Percentiles rank a stretch among this genome's conserved stretches.
Evolutionary conservation across 371 early-diverging fungal genomes (phyloP).

Genomic region (Circinella umbellata): DNA sequence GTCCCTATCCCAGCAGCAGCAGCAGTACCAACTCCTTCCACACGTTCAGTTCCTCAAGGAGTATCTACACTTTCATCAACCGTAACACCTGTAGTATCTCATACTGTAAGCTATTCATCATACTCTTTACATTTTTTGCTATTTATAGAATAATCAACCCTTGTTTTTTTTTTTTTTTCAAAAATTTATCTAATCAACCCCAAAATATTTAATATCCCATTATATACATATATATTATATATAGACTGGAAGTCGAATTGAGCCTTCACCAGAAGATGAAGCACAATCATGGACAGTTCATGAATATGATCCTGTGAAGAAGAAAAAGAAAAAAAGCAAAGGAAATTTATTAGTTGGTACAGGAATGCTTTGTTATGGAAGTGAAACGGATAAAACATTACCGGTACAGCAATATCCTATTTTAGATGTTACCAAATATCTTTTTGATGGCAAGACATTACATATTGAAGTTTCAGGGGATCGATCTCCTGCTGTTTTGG

Average conservation of each 20-base stretch:
- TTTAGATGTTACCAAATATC: slow-evolving; percentile 57
- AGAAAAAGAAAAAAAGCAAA: slow-evolving; percentile 74
- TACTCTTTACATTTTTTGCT: no score
- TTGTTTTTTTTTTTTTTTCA: no score
- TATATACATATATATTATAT: not conserved
- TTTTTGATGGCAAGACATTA: slow-evolving; percentile 61
- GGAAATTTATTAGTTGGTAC: slow-evolving; percentile 71
- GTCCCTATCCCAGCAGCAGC: slow-evolving; percentile 1
- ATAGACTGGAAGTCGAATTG: slow-evolving; percentile 5
- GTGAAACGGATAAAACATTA: slow-evolving; percentile 70
- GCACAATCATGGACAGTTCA: slow-evolving; percentile 44
- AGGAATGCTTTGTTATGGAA: slow-evolving; percentile 64
- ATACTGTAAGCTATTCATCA: slow-evolving; percentile 19
- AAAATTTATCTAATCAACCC: no score
- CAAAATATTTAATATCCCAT: no score
- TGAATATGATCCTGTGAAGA: slow-evolving; percentile 52
- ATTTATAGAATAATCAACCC: no score
- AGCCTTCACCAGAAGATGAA: slow-evolving; percentile 28
- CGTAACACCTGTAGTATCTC: slow-evolving; percentile 30
- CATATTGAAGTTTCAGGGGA: slow-evolving; percentile 60
- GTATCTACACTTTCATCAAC: slow-evolving; percentile 10
- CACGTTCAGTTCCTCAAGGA: slow-evolving; percentile 24
- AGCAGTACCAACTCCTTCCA: slow-evolving; percentile 8
- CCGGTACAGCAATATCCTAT: slow-evolving; percentile 68
- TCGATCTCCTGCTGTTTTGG: slow-evolving; percentile 50